These are phyloP conservation scores for Sinapis alba DNA, from an alignment of 441 rosid genomes.

Conservation along the genomic window DNA sequence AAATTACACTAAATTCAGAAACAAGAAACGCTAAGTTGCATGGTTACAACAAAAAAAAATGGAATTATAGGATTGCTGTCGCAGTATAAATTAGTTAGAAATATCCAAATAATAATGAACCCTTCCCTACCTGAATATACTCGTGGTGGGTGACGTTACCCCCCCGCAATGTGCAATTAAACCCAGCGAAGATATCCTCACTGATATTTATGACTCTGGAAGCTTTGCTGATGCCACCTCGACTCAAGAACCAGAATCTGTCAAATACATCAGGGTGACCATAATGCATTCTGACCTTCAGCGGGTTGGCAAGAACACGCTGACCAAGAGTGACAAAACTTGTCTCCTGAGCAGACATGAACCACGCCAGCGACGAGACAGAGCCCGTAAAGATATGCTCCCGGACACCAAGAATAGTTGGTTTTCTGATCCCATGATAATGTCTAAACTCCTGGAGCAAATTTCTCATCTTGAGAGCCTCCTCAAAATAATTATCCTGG, in stretches of 20 bases:
- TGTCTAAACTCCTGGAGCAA: constrained; percentile 63
- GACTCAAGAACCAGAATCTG: constrained; percentile 72
- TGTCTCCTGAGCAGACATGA: constrained; percentile 78
- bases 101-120: constrained; percentile 27
- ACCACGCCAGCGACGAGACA: constrained; percentile 77
- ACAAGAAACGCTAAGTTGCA: constrained; percentile 1
- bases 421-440: constrained; percentile 63
- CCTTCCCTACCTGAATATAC: constrained; percentile 69
- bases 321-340: constrained; percentile 78
- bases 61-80: constrained; percentile 5
- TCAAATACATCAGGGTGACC: constrained; percentile 83
- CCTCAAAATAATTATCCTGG: constrained; percentile 79
- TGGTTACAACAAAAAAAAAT: constrained; percentile 1
- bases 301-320: constrained; percentile 74
- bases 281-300: constrained; percentile 76
- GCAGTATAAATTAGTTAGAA: constrained; percentile 9
- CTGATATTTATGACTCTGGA: constrained; percentile 72
- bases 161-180: constrained; percentile 69
- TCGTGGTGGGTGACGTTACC: constrained; percentile 84
- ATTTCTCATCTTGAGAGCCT: constrained; percentile 77
- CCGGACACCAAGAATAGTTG: constrained; percentile 73
- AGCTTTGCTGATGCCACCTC: constrained; percentile 78
- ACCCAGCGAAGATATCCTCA: constrained; percentile 81
- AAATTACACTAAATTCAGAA: background rate
- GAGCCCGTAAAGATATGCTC: constrained; percentile 79